Evolutionary conservation across 176 grass and related monocot species (phyloP), one percentile per base, ranked within the genome.

Genomic region (Dactylis glomerata): DNA sequence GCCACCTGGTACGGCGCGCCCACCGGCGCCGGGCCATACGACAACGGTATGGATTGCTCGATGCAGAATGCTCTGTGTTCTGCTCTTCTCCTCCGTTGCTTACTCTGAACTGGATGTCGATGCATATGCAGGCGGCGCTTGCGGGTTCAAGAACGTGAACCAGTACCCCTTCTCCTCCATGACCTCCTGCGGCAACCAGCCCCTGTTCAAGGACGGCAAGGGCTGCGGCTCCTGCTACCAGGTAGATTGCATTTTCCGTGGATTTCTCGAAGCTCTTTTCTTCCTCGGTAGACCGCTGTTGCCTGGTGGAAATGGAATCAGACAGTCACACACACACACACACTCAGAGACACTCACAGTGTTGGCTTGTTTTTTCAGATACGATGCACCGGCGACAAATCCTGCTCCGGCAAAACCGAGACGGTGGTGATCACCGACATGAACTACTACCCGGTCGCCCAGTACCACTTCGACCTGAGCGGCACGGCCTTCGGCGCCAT

Each of bases 1-100:
- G 92, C 92, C 27, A 93, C 92, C 67, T 93, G 92, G 92, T 93
- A 93, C 50, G 92, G 92, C 24, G 65, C 68, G 13, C 88, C 92
- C 28, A 71, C 32, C 28, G 92, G 92, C 66, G 88, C 88, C 44
- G 92, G 92, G 2, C 86, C 88, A 22, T 20, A 77, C 5, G 92
- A 90, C 81, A 93, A 83, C 45, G 87, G 82, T 89, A 85, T 38
- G 77, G 5, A 1, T 15, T 52, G 28, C 13, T 5, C 38, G 7
- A 62, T 62, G 37, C 76, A 20, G 15, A n/a, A 8, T 57, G 52
- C 16, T 59, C 55, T 44, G 36, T 42, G 56, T 42, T 61, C 9
- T 20, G 3, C n/a, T 58, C 31, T 34, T 58, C 31, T 34, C 30
- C 8, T 1, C 2, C n/a, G n/a, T 77, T 17, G 34, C 52, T 58